Conservation (phyloP, 208 protist genomes). For the Acanthamoeba culbertsoni region DNA sequence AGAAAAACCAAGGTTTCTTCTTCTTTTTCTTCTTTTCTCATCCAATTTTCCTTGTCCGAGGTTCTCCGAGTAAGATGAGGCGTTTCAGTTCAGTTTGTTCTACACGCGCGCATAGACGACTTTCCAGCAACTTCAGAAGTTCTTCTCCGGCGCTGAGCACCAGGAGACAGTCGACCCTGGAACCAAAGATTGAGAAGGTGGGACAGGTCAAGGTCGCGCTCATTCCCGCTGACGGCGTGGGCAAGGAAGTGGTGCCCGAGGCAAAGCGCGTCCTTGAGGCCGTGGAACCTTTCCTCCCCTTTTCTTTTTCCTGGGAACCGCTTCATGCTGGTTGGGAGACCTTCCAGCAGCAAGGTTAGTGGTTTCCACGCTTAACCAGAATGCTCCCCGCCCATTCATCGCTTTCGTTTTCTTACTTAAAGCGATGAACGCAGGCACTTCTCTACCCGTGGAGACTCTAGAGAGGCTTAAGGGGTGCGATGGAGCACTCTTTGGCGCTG, state of each 20-base stretch:
- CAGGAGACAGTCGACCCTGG: background rate
- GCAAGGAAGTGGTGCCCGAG: constrained; percentile 66
- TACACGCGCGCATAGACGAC: too few relatives aligned
- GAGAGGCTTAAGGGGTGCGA: constrained; percentile 57
- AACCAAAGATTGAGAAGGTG: background rate
- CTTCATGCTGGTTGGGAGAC: constrained; percentile 23
- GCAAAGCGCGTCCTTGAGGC: background rate
- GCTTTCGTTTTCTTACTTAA: background rate
- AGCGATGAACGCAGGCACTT: background rate
- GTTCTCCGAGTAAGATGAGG: too few relatives aligned
- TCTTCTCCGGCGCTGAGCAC: too few relatives aligned
- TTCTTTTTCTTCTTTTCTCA: too few relatives aligned
- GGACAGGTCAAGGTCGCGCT: constrained; percentile 51
- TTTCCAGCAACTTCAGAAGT: too few relatives aligned
- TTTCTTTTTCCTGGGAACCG: background rate
- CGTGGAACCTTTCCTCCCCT: background rate
- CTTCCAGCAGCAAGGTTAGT: constrained; percentile 58
- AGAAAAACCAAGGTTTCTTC: too few relatives aligned
- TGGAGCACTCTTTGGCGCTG: constrained; percentile 72
- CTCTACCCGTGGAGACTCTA: constrained; percentile 68
- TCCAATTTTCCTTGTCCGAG: too few relatives aligned
- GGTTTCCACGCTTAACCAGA: too few relatives aligned
- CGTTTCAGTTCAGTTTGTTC: too few relatives aligned
- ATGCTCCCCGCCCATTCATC: background rate
- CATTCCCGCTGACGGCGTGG: constrained; percentile 74